phyloP scores from a whole-genome alignment of 306 rosid species.

The Vachellia collinsii region DNA sequence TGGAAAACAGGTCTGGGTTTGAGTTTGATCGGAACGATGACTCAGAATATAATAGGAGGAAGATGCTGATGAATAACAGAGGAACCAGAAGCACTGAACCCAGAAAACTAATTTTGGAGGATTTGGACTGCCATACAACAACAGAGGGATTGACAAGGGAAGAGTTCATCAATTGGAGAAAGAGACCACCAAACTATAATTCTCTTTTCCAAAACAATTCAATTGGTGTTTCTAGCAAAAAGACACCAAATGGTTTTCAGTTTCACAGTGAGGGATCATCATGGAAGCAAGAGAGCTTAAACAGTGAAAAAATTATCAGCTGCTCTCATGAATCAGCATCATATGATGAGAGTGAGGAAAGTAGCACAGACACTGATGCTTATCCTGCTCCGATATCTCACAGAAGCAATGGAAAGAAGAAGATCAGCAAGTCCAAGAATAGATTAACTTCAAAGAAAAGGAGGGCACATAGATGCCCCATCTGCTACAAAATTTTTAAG shows the following conservation, averaged over 20 bases:
- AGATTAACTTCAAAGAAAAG: slow-evolving; percentile 63
- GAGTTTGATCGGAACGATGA: slow-evolving; percentile 17
- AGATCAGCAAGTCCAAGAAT: slow-evolving; percentile 47
- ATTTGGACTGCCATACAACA: slow-evolving; percentile 46
- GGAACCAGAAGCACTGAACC: slow-evolving; percentile 38
- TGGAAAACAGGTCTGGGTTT: slow-evolving; percentile 45
- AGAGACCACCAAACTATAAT: slow-evolving; percentile 45
- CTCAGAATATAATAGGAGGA: slow-evolving; percentile 32
- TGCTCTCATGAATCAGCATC: slow-evolving; percentile 54
- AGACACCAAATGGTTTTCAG: slow-evolving; percentile 32
- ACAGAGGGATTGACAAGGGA: slow-evolving; percentile 33
- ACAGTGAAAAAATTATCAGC: slow-evolving; percentile 12
- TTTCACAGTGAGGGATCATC: slow-evolving; percentile 29
- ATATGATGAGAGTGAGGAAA: slow-evolving; percentile 62
- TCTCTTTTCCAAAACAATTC: slow-evolving; percentile 42
- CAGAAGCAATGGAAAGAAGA: slow-evolving; percentile 25
- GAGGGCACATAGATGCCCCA: slow-evolving; percentile 82
- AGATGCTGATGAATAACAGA: slow-evolving; percentile 5
- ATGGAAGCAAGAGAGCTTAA: slow-evolving; percentile 12
- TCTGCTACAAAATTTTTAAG: slow-evolving; percentile 75
- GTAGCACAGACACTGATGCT: slow-evolving; percentile 58
- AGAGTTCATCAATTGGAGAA: slow-evolving; percentile 48
- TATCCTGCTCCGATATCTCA: slow-evolving; percentile 44
- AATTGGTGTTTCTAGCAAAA: slow-evolving; percentile 31
- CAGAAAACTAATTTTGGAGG: slow-evolving; percentile 44